phyloP scores from a whole-genome alignment of 176 grass and related monocot genomes.

The Triticum timopheevii region DNA sequence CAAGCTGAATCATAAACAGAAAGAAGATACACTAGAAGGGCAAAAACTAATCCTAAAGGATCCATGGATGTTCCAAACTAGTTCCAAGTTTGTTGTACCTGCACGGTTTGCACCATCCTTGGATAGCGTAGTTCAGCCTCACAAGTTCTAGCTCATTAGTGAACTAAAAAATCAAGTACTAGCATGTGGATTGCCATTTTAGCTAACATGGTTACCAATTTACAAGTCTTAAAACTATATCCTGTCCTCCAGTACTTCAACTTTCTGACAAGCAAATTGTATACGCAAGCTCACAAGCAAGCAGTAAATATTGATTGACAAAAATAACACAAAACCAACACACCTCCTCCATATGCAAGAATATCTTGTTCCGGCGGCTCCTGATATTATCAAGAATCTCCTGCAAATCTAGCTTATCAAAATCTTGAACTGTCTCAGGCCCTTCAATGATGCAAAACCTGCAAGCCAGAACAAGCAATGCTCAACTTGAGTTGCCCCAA shows the following conservation, averaged over 20 bases:
- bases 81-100: background rate
- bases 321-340: slow-evolving; percentile 31
- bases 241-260: background rate
- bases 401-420: slow-evolving; percentile 86
- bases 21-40: background rate
- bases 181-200: background rate
- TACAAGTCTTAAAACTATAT: background rate
- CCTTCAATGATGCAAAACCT: slow-evolving; percentile 99
- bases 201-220: background rate
- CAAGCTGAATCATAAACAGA: background rate
- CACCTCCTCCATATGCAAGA: slow-evolving; percentile 99
- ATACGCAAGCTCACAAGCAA: background rate
- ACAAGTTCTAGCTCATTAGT: background rate
- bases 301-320: slow-evolving; percentile 3
- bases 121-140: background rate
- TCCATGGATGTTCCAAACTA: background rate
- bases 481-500: background rate
- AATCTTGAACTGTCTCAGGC: slow-evolving; percentile 96
- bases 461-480: slow-evolving; percentile 16
- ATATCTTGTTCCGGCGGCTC: slow-evolving; percentile 98
- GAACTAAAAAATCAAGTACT: background rate
- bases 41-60: background rate
- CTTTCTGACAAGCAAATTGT: slow-evolving; percentile 23
- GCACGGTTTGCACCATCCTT: background rate
- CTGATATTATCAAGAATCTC: slow-evolving; percentile 96